Evolutionary conservation across 192 early-diverging fungal genomes (phyloP).

Genomic region (Coemansia sp.): DNA sequence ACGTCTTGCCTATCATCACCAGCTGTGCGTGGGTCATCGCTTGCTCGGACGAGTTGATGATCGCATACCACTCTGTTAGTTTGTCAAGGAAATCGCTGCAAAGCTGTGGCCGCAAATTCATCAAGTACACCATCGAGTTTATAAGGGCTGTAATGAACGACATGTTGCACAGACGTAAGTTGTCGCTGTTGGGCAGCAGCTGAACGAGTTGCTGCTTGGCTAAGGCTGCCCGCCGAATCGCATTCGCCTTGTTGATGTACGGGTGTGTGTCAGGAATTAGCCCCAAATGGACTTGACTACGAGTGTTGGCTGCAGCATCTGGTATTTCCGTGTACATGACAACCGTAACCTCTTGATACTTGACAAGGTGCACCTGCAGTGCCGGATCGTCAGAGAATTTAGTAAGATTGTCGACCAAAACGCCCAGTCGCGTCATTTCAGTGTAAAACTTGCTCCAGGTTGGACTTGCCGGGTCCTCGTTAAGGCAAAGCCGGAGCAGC

Average conservation of each 20-base stretch:
- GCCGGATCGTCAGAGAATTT: slow-evolving; percentile 35
- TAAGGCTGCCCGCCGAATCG: slow-evolving; percentile 22
- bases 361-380: slow-evolving; percentile 36
- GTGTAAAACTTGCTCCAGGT: slow-evolving; percentile 21
- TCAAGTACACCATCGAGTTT: slow-evolving; percentile 40
- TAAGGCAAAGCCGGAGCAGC: slow-evolving; percentile 13
- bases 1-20: slow-evolving; percentile 29
- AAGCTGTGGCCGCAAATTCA: slow-evolving; percentile 47
- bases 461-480: background rate
- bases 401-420: slow-evolving; percentile 9
- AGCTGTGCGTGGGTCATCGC: slow-evolving; percentile 33
- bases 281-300: slow-evolving; percentile 6
- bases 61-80: slow-evolving; percentile 38
- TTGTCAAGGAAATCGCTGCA: slow-evolving; percentile 17
- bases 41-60: slow-evolving; percentile 40
- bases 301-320: background rate
- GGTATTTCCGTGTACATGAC: slow-evolving; percentile 20
- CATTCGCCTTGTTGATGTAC: slow-evolving; percentile 14
- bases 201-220: slow-evolving; percentile 37
- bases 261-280: slow-evolving; percentile 19
- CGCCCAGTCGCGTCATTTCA: slow-evolving; percentile 17
- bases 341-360: slow-evolving; percentile 41
- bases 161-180: slow-evolving; percentile 36
- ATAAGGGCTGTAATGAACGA: slow-evolving; percentile 44
- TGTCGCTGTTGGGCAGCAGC: slow-evolving; percentile 46